Conservation (phyloP, 371 early-diverging fungal genomes). For the Lichtheimia hyalospora region DNA sequence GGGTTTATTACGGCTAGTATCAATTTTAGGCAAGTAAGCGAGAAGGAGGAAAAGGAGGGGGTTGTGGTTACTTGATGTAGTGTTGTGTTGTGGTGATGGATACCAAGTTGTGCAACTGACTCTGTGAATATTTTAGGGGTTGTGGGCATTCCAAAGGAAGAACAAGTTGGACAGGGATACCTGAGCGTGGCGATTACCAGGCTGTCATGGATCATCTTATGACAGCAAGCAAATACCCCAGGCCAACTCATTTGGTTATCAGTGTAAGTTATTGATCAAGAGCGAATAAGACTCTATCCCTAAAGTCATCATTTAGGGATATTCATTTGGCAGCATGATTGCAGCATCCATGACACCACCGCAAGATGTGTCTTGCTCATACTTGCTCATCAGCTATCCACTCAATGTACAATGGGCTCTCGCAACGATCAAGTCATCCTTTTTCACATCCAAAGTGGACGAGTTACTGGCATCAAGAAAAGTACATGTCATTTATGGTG, state of each 20-base stretch:
- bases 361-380: slow-evolving; percentile 16
- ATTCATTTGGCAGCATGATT: slow-evolving; percentile 52
- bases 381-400: slow-evolving; percentile 42
- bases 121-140: slow-evolving; percentile 31
- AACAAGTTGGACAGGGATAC: slow-evolving; percentile 61
- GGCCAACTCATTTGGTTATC: slow-evolving; percentile 13
- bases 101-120: background rate
- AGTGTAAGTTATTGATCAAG: slow-evolving; percentile 13
- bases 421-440: slow-evolving; percentile 23
- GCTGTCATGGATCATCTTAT: slow-evolving; percentile 42
- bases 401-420: slow-evolving; percentile 44
- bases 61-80: background rate
- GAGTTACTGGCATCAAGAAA: slow-evolving; percentile 4
- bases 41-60: background rate
- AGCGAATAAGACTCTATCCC: too few relatives aligned
- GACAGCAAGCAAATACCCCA: slow-evolving; percentile 5
- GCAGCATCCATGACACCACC: slow-evolving; percentile 28
- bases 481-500: slow-evolving; percentile 32
- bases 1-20: slow-evolving; percentile 37
- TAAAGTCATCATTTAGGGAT: slow-evolving; percentile 39
- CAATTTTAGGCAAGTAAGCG: slow-evolving; percentile 48
- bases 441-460: slow-evolving; percentile 23
- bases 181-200: slow-evolving; percentile 56
- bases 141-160: slow-evolving; percentile 53
- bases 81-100: background rate